A percentile compares a stretch with the other conserved stretches of the same genome.
Conservation (phyloP, 192 early-diverging fungal genomes). For the Coemansia sp. region DNA sequence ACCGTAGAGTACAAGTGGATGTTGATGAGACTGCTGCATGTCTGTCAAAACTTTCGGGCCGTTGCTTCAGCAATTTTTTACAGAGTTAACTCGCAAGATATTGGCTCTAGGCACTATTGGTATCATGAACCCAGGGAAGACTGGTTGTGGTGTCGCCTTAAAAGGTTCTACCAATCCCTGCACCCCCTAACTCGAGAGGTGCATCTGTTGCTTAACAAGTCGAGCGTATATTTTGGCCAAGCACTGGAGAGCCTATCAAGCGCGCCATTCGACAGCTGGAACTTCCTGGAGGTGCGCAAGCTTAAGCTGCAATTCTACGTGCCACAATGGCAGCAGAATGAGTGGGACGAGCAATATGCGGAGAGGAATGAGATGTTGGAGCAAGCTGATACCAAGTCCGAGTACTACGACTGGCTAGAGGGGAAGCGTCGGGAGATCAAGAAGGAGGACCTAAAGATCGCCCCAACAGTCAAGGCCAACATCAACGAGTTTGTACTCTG, state of each 20-base stretch:
- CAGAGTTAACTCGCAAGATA: background rate
- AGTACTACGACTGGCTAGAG: background rate
- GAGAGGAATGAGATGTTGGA: background rate
- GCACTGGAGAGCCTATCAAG: background rate
- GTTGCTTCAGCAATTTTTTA: background rate
- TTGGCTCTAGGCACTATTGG: no score
- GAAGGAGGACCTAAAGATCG: background rate
- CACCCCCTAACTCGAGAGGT: background rate
- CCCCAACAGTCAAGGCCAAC: background rate
- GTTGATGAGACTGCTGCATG: background rate
- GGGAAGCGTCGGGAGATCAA: background rate
- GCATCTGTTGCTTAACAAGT: background rate
- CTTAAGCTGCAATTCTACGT: background rate
- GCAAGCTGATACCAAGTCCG: background rate
- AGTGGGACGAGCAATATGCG: background rate
- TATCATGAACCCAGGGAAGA: no score
- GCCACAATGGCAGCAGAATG: background rate
- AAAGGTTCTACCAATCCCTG: no score
- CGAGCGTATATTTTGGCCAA: background rate
- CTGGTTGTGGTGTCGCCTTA: no score
- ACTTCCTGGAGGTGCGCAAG: background rate
- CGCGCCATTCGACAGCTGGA: background rate
- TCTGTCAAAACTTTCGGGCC: background rate
- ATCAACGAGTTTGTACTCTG: background rate
- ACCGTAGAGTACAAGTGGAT: background rate